These are phyloP conservation scores for Ascochyta viciae-villosae DNA, from an alignment of 2,329 filamentous ascomycete species.

Conservation along the genomic window DNA sequence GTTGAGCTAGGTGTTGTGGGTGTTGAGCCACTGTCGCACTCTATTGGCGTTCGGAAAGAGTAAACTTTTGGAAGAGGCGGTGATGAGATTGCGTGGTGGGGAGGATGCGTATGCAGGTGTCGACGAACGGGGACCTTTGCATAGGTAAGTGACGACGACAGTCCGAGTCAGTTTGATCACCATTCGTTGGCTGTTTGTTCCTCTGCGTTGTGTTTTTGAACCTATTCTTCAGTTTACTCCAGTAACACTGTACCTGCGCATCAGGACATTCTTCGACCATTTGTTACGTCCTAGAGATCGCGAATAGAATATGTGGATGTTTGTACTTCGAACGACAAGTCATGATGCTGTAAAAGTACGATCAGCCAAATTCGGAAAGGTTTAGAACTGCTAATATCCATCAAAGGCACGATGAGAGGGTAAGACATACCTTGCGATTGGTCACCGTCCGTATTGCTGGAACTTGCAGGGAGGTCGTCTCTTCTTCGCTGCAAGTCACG, in stretches of 20 bases:
- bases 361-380: neutral
- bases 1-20: neutral
- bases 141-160: neutral
- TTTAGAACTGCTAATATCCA: neutral
- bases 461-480: neutral
- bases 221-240: neutral
- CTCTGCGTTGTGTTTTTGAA: neutral
- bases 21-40: neutral
- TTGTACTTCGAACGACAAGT: neutral
- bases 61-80: neutral
- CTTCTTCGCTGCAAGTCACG: neutral
- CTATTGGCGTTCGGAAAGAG: neutral
- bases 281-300: neutral
- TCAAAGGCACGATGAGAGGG: neutral
- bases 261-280: neutral
- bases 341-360: neutral
- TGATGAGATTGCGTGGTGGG: conserved; percentile 1
- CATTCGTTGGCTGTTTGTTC: neutral
- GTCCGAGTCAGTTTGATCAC: neutral
- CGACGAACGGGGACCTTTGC: neutral
- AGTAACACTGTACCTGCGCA: neutral
- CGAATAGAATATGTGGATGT: neutral
- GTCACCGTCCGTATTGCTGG: neutral
- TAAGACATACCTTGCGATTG: neutral
- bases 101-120: neutral